phyloP scores from a whole-genome alignment of 495 filamentous ascomycete genomes.

The Hypoxylon lenormandii region DNA sequence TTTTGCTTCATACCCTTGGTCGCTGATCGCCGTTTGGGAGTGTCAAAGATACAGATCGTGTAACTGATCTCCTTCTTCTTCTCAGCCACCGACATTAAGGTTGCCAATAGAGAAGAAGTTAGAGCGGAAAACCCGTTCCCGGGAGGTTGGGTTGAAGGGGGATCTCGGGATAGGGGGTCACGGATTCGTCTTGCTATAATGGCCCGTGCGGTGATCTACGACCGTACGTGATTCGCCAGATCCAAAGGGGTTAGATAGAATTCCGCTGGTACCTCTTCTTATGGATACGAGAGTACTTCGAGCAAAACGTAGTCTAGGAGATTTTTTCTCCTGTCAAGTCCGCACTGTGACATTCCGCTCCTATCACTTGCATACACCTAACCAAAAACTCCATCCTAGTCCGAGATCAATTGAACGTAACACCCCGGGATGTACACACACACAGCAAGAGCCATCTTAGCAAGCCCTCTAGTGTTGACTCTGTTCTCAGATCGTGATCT shows the following conservation, averaged over 20 bases:
- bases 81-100: conserved; percentile 30
- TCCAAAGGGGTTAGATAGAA: conserved; percentile 25
- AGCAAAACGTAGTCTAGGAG: background rate
- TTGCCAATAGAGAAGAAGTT: conserved; percentile 11
- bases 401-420: conserved; percentile 16
- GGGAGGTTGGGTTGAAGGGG: background rate
- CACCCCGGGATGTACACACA: conserved; percentile 10
- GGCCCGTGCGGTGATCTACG: conserved; percentile 33
- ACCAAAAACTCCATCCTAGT: conserved; percentile 16
- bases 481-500: conserved; percentile 8
- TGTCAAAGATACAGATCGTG: conserved; percentile 25
- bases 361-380: conserved; percentile 42
- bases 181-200: conserved; percentile 20
- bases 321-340: background rate
- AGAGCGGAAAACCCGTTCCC: conserved; percentile 32
- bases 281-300: background rate
- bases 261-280: background rate
- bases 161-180: too few relatives aligned
- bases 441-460: conserved; percentile 7
- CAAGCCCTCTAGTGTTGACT: conserved; percentile 5
- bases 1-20: conserved; percentile 38
- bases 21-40: conserved; percentile 3
- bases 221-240: conserved; percentile 23
- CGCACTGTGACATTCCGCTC: conserved; percentile 41
- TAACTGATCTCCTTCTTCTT: background rate